Evolutionary conservation across 164 flowering plant species (phyloP).

Genomic region (Aristolochia californica): DNA sequence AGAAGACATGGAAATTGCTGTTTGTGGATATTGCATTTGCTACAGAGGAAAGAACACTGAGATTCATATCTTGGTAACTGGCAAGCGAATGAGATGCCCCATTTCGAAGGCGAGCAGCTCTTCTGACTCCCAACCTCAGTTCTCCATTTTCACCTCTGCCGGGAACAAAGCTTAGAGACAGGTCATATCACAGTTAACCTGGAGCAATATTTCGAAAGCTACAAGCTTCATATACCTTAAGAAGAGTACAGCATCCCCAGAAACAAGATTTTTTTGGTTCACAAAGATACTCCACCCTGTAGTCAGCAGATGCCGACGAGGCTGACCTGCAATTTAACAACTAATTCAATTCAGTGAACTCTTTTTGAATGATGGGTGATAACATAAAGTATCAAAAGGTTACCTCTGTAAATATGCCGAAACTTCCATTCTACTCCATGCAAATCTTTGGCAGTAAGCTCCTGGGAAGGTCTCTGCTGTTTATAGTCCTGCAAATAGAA

Average conservation of each 20-base stretch:
- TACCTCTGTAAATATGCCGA: slow-evolving; percentile 92
- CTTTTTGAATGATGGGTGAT: neutral
- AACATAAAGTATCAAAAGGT: neutral
- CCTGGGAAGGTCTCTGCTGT: slow-evolving; percentile 91
- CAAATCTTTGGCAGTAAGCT: slow-evolving; percentile 80
- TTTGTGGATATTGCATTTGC: slow-evolving; percentile 68
- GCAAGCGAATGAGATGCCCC: slow-evolving; percentile 53
- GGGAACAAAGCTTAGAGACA: neutral
- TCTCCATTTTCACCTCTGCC: slow-evolving; percentile 84
- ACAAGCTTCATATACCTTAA: slow-evolving; percentile 15
- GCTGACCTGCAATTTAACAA: slow-evolving; percentile 57
- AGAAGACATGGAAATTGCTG: slow-evolving; percentile 59
- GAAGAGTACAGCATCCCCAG: slow-evolving; percentile 34
- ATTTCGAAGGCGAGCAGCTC: slow-evolving; percentile 65
- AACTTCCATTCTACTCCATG: slow-evolving; percentile 94
- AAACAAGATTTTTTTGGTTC: slow-evolving; percentile 77
- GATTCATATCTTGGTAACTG: slow-evolving; percentile 36
- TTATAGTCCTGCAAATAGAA: slow-evolving; percentile 52
- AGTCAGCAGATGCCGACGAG: slow-evolving; percentile 89
- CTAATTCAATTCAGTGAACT: neutral
- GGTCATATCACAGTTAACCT: neutral
- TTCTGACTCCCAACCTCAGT: slow-evolving; percentile 76
- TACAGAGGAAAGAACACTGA: slow-evolving; percentile 46
- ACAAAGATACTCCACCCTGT: slow-evolving; percentile 96
- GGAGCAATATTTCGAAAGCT: neutral